Conservation (phyloP, 345 rosid species). For the Linum trigynum region DNA sequence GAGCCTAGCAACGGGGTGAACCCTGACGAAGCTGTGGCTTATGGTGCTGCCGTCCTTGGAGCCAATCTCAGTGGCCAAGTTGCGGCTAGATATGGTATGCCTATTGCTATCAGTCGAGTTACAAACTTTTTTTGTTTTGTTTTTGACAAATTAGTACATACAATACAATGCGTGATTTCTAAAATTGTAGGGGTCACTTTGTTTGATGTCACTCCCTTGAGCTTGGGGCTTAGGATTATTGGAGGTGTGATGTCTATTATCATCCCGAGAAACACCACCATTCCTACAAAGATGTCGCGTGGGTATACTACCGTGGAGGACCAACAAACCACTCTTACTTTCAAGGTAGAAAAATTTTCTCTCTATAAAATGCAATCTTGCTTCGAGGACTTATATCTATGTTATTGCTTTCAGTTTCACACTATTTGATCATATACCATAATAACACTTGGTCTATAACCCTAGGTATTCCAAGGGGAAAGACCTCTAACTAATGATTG, state of each 20-base stretch:
- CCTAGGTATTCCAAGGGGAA: too few species aligned
- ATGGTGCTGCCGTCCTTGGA: slow-evolving; percentile 38
- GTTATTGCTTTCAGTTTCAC: too few species aligned
- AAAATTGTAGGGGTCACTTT: slow-evolving; percentile 28
- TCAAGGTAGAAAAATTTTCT: slow-evolving; percentile 23
- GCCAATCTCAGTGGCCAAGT: slow-evolving; percentile 40
- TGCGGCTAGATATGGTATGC: background rate
- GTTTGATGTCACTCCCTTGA: slow-evolving; percentile 14
- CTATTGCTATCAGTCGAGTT: too few species aligned
- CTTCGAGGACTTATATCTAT: background rate
- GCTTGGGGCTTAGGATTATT: slow-evolving; percentile 42
- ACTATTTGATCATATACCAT: too few species aligned
- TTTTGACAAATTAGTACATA: slow-evolving; percentile 17
- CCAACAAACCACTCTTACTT: slow-evolving; percentile 38
- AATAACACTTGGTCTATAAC: too few species aligned
- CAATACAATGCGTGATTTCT: background rate
- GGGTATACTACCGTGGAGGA: slow-evolving; percentile 42
- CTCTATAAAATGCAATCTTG: background rate
- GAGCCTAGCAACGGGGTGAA: too few species aligned
- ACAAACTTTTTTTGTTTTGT: too few species aligned
- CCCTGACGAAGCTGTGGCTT: too few species aligned
- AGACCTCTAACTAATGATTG: too few species aligned
- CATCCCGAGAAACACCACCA: slow-evolving; percentile 18
- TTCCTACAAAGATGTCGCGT: slow-evolving; percentile 31
- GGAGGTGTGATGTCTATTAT: slow-evolving; percentile 51